Percentiles rank a stretch among this genome's conserved stretches.
Evolutionary conservation across 805 yeast genomes (phyloP).

Genomic region (Myxozyma monticola): DNA sequence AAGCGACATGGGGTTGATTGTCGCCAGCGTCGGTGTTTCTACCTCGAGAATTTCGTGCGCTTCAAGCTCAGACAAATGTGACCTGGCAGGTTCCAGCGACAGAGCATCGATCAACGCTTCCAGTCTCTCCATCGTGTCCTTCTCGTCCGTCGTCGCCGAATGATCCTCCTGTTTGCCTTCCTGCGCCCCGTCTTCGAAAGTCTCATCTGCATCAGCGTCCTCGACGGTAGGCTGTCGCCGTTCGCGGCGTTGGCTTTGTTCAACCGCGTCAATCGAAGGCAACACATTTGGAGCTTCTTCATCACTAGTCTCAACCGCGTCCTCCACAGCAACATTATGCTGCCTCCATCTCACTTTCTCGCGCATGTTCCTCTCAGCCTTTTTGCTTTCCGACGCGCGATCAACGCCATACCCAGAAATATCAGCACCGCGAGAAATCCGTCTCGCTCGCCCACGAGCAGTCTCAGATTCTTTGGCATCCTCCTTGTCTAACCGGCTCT

Average conservation of each 20-base stretch:
- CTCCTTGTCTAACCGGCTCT: background rate
- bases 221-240: too few relatives aligned
- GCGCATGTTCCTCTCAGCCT: conserved; percentile 20
- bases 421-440: conserved; percentile 13
- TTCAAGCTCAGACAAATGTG: conserved; percentile 19
- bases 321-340: too few relatives aligned
- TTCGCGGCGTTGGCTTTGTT: too few relatives aligned
- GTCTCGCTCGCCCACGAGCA: background rate
- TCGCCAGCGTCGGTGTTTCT: conserved; percentile 45
- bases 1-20: conserved; percentile 84
- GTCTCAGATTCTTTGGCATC: background rate
- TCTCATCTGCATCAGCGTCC: too few relatives aligned
- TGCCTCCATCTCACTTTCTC: too few relatives aligned
- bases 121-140: background rate
- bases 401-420: conserved; percentile 23
- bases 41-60: conserved; percentile 51
- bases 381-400: conserved; percentile 16
- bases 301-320: too few relatives aligned
- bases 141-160: too few relatives aligned
- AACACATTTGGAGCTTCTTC: background rate
- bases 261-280: background rate
- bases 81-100: conserved; percentile 19
- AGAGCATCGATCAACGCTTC: conserved; percentile 6
- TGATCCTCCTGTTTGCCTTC: too few relatives aligned
- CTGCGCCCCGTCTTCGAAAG: too few relatives aligned